These are phyloP conservation scores for Barnettozyma pratensis DNA, from an alignment of 805 yeast genomes.

Conservation along the genomic window DNA sequence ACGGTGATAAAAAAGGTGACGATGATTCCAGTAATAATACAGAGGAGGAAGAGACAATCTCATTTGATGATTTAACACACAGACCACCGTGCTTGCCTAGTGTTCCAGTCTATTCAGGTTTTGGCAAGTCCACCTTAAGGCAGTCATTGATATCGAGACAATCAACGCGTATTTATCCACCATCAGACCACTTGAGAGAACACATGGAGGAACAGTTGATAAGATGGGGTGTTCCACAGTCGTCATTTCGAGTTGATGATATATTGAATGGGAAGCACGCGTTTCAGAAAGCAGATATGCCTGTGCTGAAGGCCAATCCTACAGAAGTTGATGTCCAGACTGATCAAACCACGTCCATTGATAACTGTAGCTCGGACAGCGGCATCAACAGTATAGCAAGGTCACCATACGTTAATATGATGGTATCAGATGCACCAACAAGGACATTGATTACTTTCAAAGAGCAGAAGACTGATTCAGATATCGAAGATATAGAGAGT, in stretches of 20 bases:
- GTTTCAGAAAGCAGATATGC: slow-evolving; percentile 22
- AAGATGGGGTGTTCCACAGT: slow-evolving; percentile 30
- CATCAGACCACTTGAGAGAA: slow-evolving; percentile 21
- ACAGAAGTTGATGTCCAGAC: not conserved
- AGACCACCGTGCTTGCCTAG: slow-evolving; percentile 19
- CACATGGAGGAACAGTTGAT: slow-evolving; percentile 33
- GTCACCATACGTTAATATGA: slow-evolving; percentile 8
- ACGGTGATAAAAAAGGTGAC: too few species aligned
- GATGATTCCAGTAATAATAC: not conserved
- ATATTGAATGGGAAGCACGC: slow-evolving; percentile 31
- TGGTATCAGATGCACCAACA: not conserved
- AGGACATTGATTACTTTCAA: slow-evolving; percentile 1
- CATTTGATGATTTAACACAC: slow-evolving; percentile 13
- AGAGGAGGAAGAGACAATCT: not conserved
- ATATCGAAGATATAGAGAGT: not conserved
- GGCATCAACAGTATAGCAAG: slow-evolving; percentile 11
- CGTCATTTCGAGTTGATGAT: slow-evolving; percentile 24
- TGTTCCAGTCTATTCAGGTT: slow-evolving; percentile 8
- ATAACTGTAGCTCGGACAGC: slow-evolving; percentile 7
- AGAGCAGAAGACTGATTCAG: not conserved
- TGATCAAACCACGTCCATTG: not conserved
- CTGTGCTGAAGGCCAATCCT: slow-evolving; percentile 8
- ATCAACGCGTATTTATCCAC: slow-evolving; percentile 26
- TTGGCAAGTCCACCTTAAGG: slow-evolving; percentile 22
- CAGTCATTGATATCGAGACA: slow-evolving; percentile 26